A percentile compares a stretch with the other conserved stretches of the same genome.
Conservation (phyloP, 148 eudicot species). For the Tetragonia tetragonoides region DNA sequence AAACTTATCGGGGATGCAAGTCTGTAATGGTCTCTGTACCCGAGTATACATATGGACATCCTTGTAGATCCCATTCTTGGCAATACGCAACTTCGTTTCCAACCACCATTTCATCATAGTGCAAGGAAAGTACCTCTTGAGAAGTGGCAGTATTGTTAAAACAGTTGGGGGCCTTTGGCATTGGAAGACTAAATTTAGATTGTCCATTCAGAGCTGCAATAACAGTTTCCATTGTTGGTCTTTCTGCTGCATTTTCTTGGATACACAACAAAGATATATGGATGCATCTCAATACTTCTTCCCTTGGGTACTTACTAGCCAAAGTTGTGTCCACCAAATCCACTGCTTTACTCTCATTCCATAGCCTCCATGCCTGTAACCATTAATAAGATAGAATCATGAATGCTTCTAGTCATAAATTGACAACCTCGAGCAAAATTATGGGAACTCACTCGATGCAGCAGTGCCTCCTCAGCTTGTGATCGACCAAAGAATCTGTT, state of each 20-base stretch:
- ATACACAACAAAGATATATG: conserved; percentile 44
- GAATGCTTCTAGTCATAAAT: neutral
- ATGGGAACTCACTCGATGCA: conserved; percentile 8
- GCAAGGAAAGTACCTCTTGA: neutral
- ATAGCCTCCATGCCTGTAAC: conserved; percentile 20
- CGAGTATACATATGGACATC: neutral
- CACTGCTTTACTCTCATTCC: neutral
- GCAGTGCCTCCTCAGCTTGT: neutral
- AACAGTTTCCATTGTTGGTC: conserved; percentile 42
- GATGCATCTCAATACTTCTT: conserved; percentile 33
- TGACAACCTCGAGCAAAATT: neutral
- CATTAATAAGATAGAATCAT: neutral
- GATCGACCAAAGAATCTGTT: neutral
- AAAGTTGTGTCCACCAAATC: conserved; percentile 15
- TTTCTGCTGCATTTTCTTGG: conserved; percentile 32
- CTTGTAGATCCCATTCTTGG: neutral
- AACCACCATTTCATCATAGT: neutral
- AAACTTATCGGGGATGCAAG: conserved; percentile 1
- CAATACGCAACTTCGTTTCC: neutral
- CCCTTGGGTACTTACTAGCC: neutral
- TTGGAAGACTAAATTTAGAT: conserved; percentile 15
- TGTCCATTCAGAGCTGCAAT: conserved; percentile 27
- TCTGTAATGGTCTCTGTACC: neutral
- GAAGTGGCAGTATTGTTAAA: neutral
- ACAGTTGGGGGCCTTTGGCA: neutral